These are phyloP conservation scores for Fraxinus latifolia DNA, from an alignment of 305 asterid species.

Conservation along the genomic window DNA sequence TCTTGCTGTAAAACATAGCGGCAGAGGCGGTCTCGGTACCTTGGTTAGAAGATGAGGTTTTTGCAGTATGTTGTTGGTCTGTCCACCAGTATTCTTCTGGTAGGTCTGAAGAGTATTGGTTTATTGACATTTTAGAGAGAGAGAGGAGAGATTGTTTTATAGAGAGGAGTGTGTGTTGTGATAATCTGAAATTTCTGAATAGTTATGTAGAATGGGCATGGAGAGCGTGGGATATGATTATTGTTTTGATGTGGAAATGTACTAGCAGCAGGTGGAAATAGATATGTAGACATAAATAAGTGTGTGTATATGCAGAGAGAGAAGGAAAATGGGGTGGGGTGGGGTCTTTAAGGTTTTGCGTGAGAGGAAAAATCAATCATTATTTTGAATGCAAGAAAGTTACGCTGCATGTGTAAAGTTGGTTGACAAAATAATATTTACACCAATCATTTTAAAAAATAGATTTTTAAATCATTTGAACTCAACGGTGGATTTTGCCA, in stretches of 20 bases:
- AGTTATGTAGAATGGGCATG: background rate
- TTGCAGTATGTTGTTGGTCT: slow-evolving; percentile 24
- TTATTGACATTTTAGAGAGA: slow-evolving; percentile 5
- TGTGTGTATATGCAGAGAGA: background rate
- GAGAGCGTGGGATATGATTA: slow-evolving; percentile 12
- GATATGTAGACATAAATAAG: background rate
- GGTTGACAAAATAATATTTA: too few species aligned
- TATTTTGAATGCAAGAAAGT: background rate
- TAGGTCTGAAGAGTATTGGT: slow-evolving; percentile 23
- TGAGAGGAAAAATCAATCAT: slow-evolving; percentile 5
- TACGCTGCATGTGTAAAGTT: too few species aligned
- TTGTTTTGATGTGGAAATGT: slow-evolving; percentile 18
- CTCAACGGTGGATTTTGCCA: too few species aligned
- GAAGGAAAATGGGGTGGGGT: background rate
- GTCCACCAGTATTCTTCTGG: slow-evolving; percentile 38
- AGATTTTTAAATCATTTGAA: too few species aligned
- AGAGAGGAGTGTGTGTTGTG: background rate
- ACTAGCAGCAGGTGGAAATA: slow-evolving; percentile 8
- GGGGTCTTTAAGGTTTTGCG: slow-evolving; percentile 5
- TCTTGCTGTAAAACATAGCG: background rate
- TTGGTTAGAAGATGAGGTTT: slow-evolving; percentile 24
- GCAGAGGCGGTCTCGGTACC: background rate
- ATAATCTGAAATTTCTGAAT: background rate
- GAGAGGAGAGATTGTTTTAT: background rate
- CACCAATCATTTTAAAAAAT: too few species aligned